These are phyloP conservation scores for Tetraselmis striata DNA, from an alignment of 139 green algal species.

Conservation along the genomic window DNA sequence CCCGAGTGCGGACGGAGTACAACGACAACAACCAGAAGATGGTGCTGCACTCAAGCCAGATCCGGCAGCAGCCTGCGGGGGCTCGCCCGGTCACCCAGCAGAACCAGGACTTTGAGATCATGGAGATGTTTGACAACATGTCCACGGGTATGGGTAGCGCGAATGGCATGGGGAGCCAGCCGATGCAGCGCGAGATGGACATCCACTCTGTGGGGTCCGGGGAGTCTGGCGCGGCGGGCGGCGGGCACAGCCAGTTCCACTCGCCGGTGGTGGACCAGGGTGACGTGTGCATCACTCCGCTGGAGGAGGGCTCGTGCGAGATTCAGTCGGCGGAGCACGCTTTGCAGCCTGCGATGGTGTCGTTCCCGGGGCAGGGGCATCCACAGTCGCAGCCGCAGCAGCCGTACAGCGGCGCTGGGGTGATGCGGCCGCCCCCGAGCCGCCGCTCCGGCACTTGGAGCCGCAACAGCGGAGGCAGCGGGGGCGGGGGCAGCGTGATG, in stretches of 20 bases:
- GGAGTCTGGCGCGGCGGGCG: too few species aligned
- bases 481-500: not conserved
- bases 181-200: not conserved
- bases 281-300: not conserved
- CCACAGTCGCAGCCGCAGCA: too few species aligned
- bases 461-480: not conserved
- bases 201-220: not conserved
- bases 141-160: not conserved
- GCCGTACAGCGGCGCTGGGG: too few species aligned
- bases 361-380: not conserved
- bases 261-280: not conserved
- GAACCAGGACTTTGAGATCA: not conserved
- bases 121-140: conserved; percentile 1
- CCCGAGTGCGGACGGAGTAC: not conserved
- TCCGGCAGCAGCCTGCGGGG: too few species aligned
- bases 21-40: not conserved
- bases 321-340: not conserved
- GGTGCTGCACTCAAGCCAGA: not conserved
- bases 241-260: not conserved
- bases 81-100: not conserved
- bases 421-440: too few species aligned
- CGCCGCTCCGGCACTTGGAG: too few species aligned
- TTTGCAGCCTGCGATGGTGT: not conserved
- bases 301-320: not conserved
- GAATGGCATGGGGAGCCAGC: too few species aligned